Evolutionary conservation across 768 basidiomycete species (phyloP).

Genomic region (Termitomyces titanicus): DNA sequence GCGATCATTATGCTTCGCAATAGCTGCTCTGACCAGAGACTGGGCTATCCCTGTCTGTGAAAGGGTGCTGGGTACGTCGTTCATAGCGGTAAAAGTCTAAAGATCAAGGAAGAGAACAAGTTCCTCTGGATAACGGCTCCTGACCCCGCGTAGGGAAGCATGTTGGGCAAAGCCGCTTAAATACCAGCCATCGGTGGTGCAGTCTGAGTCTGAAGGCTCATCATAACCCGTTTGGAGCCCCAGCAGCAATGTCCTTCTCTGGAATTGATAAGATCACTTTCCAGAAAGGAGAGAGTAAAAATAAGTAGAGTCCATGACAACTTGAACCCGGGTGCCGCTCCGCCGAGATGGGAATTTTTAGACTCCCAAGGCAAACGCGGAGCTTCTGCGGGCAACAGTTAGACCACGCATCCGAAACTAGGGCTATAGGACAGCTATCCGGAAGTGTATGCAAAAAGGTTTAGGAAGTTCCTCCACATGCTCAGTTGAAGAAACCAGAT

Average conservation of each 20-base stretch:
- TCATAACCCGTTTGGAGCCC: no score
- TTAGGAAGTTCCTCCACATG: not conserved
- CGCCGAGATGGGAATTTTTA: no score
- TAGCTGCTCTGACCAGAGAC: slow-evolving; percentile 50
- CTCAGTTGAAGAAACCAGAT: not conserved
- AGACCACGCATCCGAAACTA: no score
- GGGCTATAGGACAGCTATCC: no score
- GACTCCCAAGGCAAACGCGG: no score
- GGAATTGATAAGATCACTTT: no score
- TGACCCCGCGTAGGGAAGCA: not conserved
- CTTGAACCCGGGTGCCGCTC: no score
- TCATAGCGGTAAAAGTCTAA: slow-evolving; percentile 3
- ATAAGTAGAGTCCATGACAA: not conserved
- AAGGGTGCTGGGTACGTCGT: slow-evolving; percentile 38
- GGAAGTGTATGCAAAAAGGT: no score
- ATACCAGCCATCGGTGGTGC: not conserved
- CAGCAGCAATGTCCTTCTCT: no score
- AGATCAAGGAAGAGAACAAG: not conserved
- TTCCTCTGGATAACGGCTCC: not conserved
- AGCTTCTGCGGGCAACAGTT: no score
- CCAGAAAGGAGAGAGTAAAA: not conserved
- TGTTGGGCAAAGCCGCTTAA: not conserved
- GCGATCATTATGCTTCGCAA: slow-evolving; percentile 62
- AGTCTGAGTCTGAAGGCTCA: not conserved
- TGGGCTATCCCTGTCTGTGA: slow-evolving; percentile 57